phyloP scores from a whole-genome alignment of 768 basidiomycete species.

The Daedaleopsis sinensis region DNA sequence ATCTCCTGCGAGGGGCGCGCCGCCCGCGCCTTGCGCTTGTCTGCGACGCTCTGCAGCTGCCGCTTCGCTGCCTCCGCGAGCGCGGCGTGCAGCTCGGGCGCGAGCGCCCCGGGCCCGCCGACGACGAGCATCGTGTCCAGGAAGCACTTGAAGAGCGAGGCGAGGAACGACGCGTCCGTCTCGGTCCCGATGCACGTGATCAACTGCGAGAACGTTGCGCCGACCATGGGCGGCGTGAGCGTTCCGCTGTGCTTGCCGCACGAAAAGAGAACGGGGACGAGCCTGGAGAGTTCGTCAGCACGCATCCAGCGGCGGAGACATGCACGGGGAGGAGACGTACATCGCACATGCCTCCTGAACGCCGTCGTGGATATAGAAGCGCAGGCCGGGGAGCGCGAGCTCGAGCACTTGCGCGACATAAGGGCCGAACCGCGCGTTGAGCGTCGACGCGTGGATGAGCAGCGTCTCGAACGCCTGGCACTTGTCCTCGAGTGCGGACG shows the following conservation, averaged over 20 bases:
- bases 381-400: constrained; percentile 67
- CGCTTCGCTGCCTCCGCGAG: constrained; percentile 71
- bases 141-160: constrained; percentile 74
- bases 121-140: constrained; percentile 62
- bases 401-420: constrained; percentile 74
- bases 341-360: constrained; percentile 78
- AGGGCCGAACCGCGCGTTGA: constrained; percentile 67
- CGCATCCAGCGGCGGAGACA: neutral
- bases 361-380: constrained; percentile 85
- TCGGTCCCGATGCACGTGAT: constrained; percentile 67
- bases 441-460: constrained; percentile 74
- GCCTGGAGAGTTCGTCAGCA: constrained; percentile 40
- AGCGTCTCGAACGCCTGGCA: constrained; percentile 89
- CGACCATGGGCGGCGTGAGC: constrained; percentile 68
- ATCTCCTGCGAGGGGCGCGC: constrained; percentile 35
- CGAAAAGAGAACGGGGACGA: constrained; percentile 70
- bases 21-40: constrained; percentile 61
- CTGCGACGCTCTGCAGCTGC: constrained; percentile 70
- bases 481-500: constrained; percentile 83
- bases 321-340: constrained; percentile 42
- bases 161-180: constrained; percentile 74
- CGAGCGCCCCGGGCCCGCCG: constrained; percentile 54
- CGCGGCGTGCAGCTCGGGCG: constrained; percentile 53
- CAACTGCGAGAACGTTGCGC: constrained; percentile 67
- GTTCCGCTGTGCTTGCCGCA: constrained; percentile 69